A percentile compares a stretch with the other conserved stretches of the same genome.
These are phyloP conservation scores for Butyriboletus appendiculatus DNA, from an alignment of 1,284 basidiomycete genomes.

Conservation along the genomic window DNA sequence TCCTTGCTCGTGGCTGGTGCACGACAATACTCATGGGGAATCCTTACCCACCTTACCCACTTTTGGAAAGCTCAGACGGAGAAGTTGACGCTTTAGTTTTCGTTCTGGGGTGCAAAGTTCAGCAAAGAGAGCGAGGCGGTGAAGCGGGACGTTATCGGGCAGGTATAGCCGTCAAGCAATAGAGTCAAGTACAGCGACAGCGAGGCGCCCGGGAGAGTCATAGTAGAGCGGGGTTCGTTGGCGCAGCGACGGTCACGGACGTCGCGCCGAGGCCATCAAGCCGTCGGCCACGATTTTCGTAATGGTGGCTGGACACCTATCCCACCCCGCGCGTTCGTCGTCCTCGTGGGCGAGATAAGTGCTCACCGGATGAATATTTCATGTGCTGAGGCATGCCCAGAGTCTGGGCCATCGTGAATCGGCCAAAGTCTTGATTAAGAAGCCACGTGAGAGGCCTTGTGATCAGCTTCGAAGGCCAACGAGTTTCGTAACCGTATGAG, in stretches of 20 bases:
- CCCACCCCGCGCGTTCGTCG: background rate
- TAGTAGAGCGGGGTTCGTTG: background rate
- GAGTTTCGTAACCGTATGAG: background rate
- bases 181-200: background rate
- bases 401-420: too few relatives aligned
- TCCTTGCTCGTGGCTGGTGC: too few relatives aligned
- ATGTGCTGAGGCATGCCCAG: background rate
- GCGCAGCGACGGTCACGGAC: background rate
- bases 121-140: background rate
- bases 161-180: background rate
- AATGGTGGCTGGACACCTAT: background rate
- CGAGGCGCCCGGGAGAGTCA: background rate
- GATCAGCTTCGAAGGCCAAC: background rate
- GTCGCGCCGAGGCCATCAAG: background rate
- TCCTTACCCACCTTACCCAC: background rate
- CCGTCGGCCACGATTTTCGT: conserved; percentile 3
- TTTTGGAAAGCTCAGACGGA: too few relatives aligned
- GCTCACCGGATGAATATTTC: background rate
- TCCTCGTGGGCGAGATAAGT: background rate
- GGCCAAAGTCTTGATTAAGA: too few relatives aligned
- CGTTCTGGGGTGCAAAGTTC: background rate
- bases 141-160: background rate
- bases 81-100: background rate
- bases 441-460: background rate
- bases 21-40: too few relatives aligned